Base-by-base conservation (phyloP, 2,329 filamentous ascomycete species). In the Myriosclerotinia curreyana region DNA sequence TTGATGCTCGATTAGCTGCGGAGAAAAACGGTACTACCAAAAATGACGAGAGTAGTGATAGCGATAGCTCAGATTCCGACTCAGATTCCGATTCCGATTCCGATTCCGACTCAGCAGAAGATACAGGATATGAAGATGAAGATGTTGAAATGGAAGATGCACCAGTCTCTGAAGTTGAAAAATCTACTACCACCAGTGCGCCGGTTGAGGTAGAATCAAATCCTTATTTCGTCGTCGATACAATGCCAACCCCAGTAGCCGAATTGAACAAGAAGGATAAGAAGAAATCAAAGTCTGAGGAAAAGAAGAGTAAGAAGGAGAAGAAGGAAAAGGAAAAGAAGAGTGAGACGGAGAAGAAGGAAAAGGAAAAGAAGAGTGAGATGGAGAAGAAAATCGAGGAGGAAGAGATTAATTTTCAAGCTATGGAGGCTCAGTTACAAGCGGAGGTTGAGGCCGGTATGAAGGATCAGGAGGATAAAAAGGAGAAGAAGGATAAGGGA, bases 261-360 rank as follows among this genome's bases (percentile, higher is more conserved):
- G 36, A 52, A 3, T 36, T 40, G 3, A 38, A 51, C 22, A 69
- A 68, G 64, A 62, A 67, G 53, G 65, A 61, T n/a, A 68, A 66
- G 54, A 69, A 70, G 20, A 64, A 64, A 31, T 31, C 28, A 4
- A 31, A 31, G 28, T 31, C 28, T 31, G 28, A 31, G 14, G 46
- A 44, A 44, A 54, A 59, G 6, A 60, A 60, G 34, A 51, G 22
- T 25, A 40, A 50, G 34, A 9, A 38, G 12, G 38, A 61, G 4
- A 50, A 46, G n/a, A 86, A 91, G 53, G 25, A 20, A 6, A 25
- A 51, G 17, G 25, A n/a, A 9, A 38, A 62, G 51, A 17, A 55
- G 34, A 51, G n/a, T 31, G 50, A 53, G 25, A 12, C 89, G 92
- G 91, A 96, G 69, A 96, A 95, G 79, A 86, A 91, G 53, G 25